Percentiles rank a stretch among this genome's conserved stretches.
phyloP scores from a whole-genome alignment of 2,329 filamentous ascomycete genomes.

The Curvularia lunata region DNA sequence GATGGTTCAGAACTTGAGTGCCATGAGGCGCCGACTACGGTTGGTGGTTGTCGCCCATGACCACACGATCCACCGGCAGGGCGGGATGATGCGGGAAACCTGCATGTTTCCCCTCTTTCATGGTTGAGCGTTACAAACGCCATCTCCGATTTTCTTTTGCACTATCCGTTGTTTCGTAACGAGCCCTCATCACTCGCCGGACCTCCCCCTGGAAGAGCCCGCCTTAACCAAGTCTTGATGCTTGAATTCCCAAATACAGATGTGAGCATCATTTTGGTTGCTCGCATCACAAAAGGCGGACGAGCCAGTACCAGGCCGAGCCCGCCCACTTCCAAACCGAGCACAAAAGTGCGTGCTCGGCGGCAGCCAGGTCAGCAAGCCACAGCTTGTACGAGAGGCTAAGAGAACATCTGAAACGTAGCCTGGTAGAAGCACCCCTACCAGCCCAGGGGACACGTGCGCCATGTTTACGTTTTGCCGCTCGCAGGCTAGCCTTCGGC shows the following conservation, averaged over 20 bases:
- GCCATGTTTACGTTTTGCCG: constrained; percentile 18
- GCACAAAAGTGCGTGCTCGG: constrained; percentile 21
- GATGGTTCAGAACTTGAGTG: constrained; percentile 7
- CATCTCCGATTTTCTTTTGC: constrained; percentile 25
- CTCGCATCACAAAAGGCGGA: not conserved
- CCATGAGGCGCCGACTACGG: constrained; percentile 22
- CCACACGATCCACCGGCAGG: constrained; percentile 14
- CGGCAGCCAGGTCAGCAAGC: constrained; percentile 12
- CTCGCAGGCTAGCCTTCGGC: constrained; percentile 21
- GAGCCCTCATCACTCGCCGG: constrained; percentile 15
- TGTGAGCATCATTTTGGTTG: constrained; percentile 18
- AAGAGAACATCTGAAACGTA: constrained; percentile 31
- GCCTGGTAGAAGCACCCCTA: constrained; percentile 18
- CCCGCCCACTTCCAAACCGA: not conserved
- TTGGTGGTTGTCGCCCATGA: constrained; percentile 7
- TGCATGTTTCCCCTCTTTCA: constrained; percentile 18
- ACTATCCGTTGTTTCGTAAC: constrained; percentile 22
- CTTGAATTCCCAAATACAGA: constrained; percentile 20
- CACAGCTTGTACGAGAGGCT: constrained; percentile 23
- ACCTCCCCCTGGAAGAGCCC: constrained; percentile 12
- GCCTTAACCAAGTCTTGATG: constrained; percentile 28
- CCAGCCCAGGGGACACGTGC: constrained; percentile 19
- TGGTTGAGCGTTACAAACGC: constrained; percentile 21
- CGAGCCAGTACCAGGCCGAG: not conserved
- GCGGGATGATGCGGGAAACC: constrained; percentile 19